These are phyloP conservation scores for Cucurbita argyrosperma DNA, from an alignment of 306 rosid species.

Conservation along the genomic window DNA sequence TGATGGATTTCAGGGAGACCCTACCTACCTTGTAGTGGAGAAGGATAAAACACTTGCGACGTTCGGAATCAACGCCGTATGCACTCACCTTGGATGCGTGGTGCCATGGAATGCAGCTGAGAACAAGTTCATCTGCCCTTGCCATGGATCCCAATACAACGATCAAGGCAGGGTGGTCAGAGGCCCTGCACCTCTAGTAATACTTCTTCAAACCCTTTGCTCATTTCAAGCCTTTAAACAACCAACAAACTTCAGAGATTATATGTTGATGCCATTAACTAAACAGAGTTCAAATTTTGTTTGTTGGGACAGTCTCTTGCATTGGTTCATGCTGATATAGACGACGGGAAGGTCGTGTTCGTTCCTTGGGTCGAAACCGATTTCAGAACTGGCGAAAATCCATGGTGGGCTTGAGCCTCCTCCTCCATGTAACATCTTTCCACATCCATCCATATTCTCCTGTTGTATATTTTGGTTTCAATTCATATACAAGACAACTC, in stretches of 20 bases:
- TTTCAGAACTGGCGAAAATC: constrained; percentile 75
- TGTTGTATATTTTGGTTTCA: background rate
- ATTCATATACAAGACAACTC: background rate
- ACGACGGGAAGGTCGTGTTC: constrained; percentile 65
- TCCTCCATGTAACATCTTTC: constrained; percentile 18
- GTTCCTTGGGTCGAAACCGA: constrained; percentile 95
- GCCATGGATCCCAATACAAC: constrained; percentile 97
- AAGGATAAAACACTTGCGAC: constrained; percentile 73
- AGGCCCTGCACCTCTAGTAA: constrained; percentile 98
- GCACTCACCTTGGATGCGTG: constrained; percentile 98
- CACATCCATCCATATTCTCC: background rate
- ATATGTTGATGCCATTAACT: background rate
- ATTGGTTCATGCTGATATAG: constrained; percentile 59
- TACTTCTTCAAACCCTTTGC: background rate
- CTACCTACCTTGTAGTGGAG: constrained; percentile 95
- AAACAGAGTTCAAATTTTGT: background rate
- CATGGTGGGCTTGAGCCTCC: constrained; percentile 64
- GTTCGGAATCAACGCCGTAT: constrained; percentile 80
- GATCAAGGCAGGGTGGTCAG: constrained; percentile 86
- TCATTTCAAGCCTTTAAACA: background rate
- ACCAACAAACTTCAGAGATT: background rate
- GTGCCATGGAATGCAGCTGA: constrained; percentile 83
- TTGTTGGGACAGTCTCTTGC: constrained; percentile 56
- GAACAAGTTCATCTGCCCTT: constrained; percentile 89
- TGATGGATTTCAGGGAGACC: constrained; percentile 53